Base-by-base conservation (phyloP, 75 land plant genomes). In the Ceratopteris richardii region DNA sequence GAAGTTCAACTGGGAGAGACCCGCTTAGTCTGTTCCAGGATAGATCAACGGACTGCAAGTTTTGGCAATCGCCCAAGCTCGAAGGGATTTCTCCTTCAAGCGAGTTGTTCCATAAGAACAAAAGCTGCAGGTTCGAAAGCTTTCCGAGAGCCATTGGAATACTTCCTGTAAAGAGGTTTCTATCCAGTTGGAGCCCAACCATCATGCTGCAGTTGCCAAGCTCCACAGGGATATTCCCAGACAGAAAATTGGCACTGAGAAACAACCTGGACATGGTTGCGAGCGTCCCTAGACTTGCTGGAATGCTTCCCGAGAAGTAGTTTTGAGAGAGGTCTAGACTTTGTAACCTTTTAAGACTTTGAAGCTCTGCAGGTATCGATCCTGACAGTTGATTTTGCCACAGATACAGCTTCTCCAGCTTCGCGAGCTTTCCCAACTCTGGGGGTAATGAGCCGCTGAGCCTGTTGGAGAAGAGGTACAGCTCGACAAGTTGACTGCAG, bases 61-160 rank as follows among this genome's bases (percentile, higher is more conserved):
- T 86, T 60, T 77, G 80, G 14, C 86, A 80, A 31, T 63, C 77
- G 30, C 86, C 91, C 18, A 89, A 41, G 12, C 77, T 77, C 1
- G 40, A 31, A 19, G 95, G 95, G 25, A 89, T 42, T 24, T 58
- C 44, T 30, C 95, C 95, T 31, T 65, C 60, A 24, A 89, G 75
- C 39, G 66, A 65, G 67, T 89, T 89, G 51, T 58, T 80, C 74
- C 90, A 82, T 48, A 89, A 57, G 65, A 86, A 78, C 44, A 89
- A 56, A 1, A 72, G 67, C 70, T 89, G 86, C 43, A 89, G 61
- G 56, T 75, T 80, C 54, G 54, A 70, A 20, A 89, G 62, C 30
- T 29, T 62, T 39, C 95, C 86, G 54, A 89, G 73, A 61, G 77
- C 87, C 23, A 72, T 46, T 43, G 95, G 95, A 42, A 89, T 89